These are phyloP conservation scores for Suhomyces panamericanus DNA, from an alignment of 1,139 yeast species.

Conservation along the genomic window DNA sequence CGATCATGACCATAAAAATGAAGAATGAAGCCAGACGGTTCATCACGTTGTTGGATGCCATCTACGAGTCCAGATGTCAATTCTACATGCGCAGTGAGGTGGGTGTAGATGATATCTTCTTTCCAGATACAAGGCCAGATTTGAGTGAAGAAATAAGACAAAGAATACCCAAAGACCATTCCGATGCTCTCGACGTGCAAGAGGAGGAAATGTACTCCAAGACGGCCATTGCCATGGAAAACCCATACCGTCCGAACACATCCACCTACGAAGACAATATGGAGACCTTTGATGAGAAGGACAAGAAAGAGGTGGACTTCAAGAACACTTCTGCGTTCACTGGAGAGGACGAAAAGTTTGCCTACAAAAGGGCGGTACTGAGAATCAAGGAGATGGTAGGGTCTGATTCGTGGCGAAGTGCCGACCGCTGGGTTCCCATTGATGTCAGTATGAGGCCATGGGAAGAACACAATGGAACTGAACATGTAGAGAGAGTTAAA, in stretches of 20 bases:
- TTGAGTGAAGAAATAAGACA: slow-evolving; percentile 14
- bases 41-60: slow-evolving; percentile 65
- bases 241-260: slow-evolving; percentile 71
- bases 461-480: slow-evolving; percentile 35
- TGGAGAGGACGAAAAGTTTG: slow-evolving; percentile 78
- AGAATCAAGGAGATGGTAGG: slow-evolving; percentile 68
- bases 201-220: slow-evolving; percentile 71
- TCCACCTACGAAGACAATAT: slow-evolving; percentile 56
- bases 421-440: slow-evolving; percentile 55
- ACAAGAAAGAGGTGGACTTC: slow-evolving; percentile 31
- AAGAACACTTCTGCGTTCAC: slow-evolving; percentile 59
- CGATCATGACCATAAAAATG: slow-evolving; percentile 56
- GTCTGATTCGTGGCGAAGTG: slow-evolving; percentile 52
- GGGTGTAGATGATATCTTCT: slow-evolving; percentile 53
- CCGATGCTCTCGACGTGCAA: slow-evolving; percentile 45
- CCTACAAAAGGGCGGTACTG: slow-evolving; percentile 70
- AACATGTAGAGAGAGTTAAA: not conserved
- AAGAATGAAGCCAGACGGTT: slow-evolving; percentile 70
- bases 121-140: slow-evolving; percentile 46
- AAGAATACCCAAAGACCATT: slow-evolving; percentile 6
- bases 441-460: slow-evolving; percentile 58
- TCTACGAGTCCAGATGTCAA: slow-evolving; percentile 67
- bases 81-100: slow-evolving; percentile 53
- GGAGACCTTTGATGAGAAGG: slow-evolving; percentile 34
- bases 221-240: slow-evolving; percentile 57